Conservation (phyloP, 2,329 filamentous ascomycete genomes). For the Chaetomium sp. region DNA sequence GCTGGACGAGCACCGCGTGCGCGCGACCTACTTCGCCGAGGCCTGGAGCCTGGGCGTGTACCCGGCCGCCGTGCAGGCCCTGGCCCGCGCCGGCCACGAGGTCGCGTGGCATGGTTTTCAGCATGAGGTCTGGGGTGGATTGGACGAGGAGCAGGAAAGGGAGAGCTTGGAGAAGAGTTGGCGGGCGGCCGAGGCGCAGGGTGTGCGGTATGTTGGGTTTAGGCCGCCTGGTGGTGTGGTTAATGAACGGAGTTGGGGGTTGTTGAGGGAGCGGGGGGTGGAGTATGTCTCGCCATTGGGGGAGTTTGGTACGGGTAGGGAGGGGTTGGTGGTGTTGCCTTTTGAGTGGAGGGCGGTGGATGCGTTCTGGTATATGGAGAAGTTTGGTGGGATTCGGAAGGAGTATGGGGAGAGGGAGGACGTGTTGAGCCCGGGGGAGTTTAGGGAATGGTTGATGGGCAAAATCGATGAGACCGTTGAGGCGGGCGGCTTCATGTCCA, state of each 20-base stretch:
- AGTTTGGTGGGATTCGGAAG: conserved; percentile 33
- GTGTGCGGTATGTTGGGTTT: conserved; percentile 36
- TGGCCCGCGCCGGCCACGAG: conserved; percentile 35
- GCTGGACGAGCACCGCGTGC: conserved; percentile 30
- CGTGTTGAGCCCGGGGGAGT: conserved; percentile 27
- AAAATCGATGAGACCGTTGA: conserved; percentile 33
- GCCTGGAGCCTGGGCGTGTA: conserved; percentile 39
- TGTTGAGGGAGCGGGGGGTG: conserved; percentile 32
- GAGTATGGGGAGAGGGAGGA: conserved; percentile 29
- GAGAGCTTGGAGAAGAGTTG: conserved; percentile 37
- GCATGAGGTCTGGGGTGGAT: conserved; percentile 36
- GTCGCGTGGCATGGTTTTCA: conserved; percentile 41
- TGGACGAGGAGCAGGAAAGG: conserved; percentile 30
- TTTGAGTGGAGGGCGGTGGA: conserved; percentile 40
- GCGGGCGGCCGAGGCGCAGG: conserved; percentile 21
- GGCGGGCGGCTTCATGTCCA: conserved; percentile 34
- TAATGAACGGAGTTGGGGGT: conserved; percentile 34
- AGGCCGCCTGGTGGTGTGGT: conserved; percentile 37
- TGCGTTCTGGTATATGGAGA: conserved; percentile 41
- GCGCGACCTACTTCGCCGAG: conserved; percentile 40
- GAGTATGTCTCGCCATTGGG: conserved; percentile 38
- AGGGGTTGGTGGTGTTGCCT: conserved; percentile 36
- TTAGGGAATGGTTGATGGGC: conserved; percentile 31
- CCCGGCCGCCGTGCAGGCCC: conserved; percentile 28
- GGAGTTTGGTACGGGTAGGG: conserved; percentile 27